Percentiles rank a stretch among this genome's conserved stretches.
phyloP scores from a whole-genome alignment of 1,284 basidiomycete species.

The Gymnopus androsaceus region DNA sequence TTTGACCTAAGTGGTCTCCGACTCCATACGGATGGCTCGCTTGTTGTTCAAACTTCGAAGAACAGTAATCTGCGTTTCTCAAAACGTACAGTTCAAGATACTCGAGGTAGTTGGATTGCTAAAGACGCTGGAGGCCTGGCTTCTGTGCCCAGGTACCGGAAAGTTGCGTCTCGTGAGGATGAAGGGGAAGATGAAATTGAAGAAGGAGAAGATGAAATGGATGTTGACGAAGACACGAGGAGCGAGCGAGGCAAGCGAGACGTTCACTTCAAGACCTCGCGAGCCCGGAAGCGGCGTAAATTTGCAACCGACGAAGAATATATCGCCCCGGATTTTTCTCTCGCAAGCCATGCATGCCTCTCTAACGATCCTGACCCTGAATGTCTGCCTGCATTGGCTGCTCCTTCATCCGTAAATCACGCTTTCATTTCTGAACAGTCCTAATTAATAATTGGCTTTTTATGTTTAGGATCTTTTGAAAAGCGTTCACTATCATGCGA shows the following conservation, averaged over 20 bases:
- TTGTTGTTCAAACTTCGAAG: slow-evolving; percentile 28
- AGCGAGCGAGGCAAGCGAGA: neutral
- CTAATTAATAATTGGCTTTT: neutral
- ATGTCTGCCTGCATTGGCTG: slow-evolving; percentile 20
- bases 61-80: slow-evolving; percentile 16
- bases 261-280: slow-evolving; percentile 14
- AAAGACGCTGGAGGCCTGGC: slow-evolving; percentile 29
- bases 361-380: neutral
- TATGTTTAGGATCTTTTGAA: slow-evolving; percentile 68
- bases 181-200: neutral
- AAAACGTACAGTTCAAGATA: slow-evolving; percentile 32
- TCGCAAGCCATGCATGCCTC: neutral
- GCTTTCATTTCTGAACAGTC: neutral
- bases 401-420: slow-evolving; percentile 49
- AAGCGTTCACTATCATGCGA: slow-evolving; percentile 67
- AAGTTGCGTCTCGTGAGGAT: neutral
- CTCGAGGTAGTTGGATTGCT: slow-evolving; percentile 34
- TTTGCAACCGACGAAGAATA: slow-evolving; percentile 42
- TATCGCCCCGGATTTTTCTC: slow-evolving; percentile 24
- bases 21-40: slow-evolving; percentile 50
- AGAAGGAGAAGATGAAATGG: slow-evolving; percentile 13
- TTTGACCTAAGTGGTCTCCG: slow-evolving; percentile 51
- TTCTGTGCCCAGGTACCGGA: slow-evolving; percentile 18
- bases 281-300: slow-evolving; percentile 39
- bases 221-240: neutral